phyloP scores from a whole-genome alignment of 129 eudicot species.

The Arctium minus region DNA sequence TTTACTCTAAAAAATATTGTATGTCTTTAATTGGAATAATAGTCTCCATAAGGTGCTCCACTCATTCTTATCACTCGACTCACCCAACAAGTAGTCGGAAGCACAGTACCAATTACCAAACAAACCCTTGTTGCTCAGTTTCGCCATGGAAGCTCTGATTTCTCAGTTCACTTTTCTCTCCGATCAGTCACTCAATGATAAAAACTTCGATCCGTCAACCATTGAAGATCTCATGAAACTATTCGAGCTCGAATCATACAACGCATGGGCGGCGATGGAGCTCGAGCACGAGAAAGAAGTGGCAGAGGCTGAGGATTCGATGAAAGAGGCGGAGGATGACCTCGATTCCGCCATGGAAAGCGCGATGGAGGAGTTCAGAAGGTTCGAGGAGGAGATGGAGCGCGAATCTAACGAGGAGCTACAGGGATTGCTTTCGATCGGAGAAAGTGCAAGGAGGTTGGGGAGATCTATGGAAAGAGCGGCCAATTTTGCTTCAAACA shows the following conservation, averaged over 20 bases:
- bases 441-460: slow-evolving; percentile 56
- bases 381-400: slow-evolving; percentile 73
- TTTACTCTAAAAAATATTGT: too few relatives aligned
- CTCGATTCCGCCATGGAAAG: slow-evolving; percentile 75
- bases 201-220: slow-evolving; percentile 69
- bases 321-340: slow-evolving; percentile 55
- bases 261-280: slow-evolving; percentile 89
- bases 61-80: slow-evolving; percentile 20
- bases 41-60: slow-evolving; percentile 18
- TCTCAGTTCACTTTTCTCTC: slow-evolving; percentile 63
- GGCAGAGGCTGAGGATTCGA: slow-evolving; percentile 38
- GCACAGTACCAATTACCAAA: neutral
- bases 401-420: slow-evolving; percentile 42
- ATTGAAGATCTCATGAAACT: slow-evolving; percentile 82
- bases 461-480: slow-evolving; percentile 74
- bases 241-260: slow-evolving; percentile 81
- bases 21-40: too few relatives aligned
- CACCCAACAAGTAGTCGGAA: neutral
- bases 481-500: slow-evolving; percentile 60
- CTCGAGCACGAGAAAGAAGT: slow-evolving; percentile 40
- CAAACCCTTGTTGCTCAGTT: neutral
- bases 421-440: slow-evolving; percentile 39
- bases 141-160: slow-evolving; percentile 67
- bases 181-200: slow-evolving; percentile 68
- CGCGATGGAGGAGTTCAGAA: slow-evolving; percentile 76